Evolutionary conservation across 2,329 filamentous ascomycete genomes (phyloP), one percentile per base, ranked within the genome.

Genomic region (Cordyceps tenuipes): DNA sequence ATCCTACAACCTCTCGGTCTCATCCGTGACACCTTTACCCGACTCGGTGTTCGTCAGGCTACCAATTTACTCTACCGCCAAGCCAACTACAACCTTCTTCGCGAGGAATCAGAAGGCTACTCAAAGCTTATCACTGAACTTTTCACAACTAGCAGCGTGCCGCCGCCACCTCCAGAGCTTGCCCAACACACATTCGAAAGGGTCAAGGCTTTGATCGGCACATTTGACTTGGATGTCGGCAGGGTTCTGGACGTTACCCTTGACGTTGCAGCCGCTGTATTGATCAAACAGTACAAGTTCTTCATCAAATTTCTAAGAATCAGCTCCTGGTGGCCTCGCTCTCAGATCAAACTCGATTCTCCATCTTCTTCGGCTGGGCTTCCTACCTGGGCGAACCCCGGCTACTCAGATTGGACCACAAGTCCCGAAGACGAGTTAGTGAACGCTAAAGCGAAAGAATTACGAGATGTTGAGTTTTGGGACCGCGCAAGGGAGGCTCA

Each of bases 41-140:
- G 87, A 65, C 85, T 94, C 70, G 88, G 88, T 17, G 91, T 96
- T 64, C 87, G 93, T 59, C 91, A 95, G 69, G 89, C 92, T 53
- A 99, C 94, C 8, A 96, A 97, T 67, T 80, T 94, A 5, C 82
- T 99, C 0, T 99, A 99, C 72, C 88, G 92, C 62, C 94, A 97
- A 73, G 91, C 93, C 15, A 97, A 96, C 72, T 97, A 96, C 78
- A 99, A 99, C 68, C 77, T 99, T 8, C 78, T 99, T 21, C 87
- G 94, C 49, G 94, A 99, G 75, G 94, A 99, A 73, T 91, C 91
- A 0, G 94, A 99, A 74, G 94, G 95, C 46, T 99, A 96, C 70
- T 92, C 94, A 0, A 99, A 99, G 72, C 83, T 99, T 51, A 86
- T 96, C 62, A 97, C 93, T 0, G 94, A 99, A 72, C 86, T 97